Percentiles rank a stretch among this genome's conserved stretches.
These are phyloP conservation scores for Medicago arabica DNA, from an alignment of 306 rosid species.

Conservation along the genomic window DNA sequence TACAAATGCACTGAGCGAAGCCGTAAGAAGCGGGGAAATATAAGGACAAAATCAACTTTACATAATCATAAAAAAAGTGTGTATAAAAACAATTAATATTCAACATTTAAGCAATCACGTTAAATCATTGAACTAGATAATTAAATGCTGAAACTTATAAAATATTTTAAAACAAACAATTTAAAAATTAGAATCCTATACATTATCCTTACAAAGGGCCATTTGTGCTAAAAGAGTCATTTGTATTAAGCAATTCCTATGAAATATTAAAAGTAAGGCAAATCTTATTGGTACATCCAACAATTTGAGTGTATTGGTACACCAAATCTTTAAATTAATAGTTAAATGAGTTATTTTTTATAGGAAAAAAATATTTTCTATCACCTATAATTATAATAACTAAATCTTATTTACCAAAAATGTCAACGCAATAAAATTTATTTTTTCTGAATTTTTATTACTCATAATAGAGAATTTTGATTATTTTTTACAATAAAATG, in stretches of 20 bases:
- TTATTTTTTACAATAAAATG: too few relatives aligned
- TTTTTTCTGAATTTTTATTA: too few relatives aligned
- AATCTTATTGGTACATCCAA: too few relatives aligned
- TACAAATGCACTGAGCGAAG: slow-evolving; percentile 6
- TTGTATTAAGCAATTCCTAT: not conserved
- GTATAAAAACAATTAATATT: slow-evolving; percentile 3
- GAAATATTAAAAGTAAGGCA: not conserved
- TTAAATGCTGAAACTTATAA: not conserved
- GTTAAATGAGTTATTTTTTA: too few relatives aligned
- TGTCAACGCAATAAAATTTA: too few relatives aligned
- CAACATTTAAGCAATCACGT: not conserved
- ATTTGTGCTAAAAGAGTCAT: not conserved
- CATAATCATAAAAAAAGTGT: not conserved
- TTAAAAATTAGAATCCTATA: not conserved
- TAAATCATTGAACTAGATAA: not conserved
- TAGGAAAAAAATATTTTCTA: too few relatives aligned
- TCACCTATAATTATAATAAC: too few relatives aligned
- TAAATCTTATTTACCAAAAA: too few relatives aligned
- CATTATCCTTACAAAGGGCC: not conserved
- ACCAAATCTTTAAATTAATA: too few relatives aligned
- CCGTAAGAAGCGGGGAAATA: not conserved
- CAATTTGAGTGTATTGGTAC: too few relatives aligned
- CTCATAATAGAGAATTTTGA: too few relatives aligned
- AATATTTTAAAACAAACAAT: not conserved
- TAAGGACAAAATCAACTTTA: slow-evolving; percentile 24